Percentiles rank a stretch among this genome's conserved stretches.
phyloP scores from a whole-genome alignment of 495 filamentous ascomycete genomes.

The Daldinia childiae region DNA sequence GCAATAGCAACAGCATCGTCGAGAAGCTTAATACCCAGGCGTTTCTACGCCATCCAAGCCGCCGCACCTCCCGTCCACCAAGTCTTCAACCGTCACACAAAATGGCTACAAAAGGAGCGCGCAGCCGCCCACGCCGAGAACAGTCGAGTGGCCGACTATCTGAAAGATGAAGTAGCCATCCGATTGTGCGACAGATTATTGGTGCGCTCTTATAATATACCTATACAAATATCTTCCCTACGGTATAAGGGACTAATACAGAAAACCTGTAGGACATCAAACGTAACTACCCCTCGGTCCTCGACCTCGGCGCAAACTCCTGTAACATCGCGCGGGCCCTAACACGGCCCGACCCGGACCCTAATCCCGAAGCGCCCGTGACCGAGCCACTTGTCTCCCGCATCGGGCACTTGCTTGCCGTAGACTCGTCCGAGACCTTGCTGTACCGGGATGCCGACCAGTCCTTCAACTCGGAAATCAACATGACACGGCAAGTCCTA shows the following conservation, averaged over 20 bases:
- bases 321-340: constrained; percentile 91
- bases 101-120: constrained; percentile 90
- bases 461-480: constrained; percentile 77
- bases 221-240: no score
- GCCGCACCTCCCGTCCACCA: constrained; percentile 79
- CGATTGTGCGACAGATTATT: constrained; percentile 88
- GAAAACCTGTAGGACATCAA: constrained; percentile 78
- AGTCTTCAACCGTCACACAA: constrained; percentile 88
- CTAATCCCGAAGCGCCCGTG: constrained; percentile 53
- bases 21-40: constrained; percentile 36
- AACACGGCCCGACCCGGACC: constrained; percentile 71
- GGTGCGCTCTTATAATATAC: constrained; percentile 54
- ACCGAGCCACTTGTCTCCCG: constrained; percentile 71
- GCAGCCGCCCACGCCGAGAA: constrained; percentile 73
- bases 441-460: constrained; percentile 83
- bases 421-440: constrained; percentile 79
- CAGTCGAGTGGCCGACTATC: constrained; percentile 85
- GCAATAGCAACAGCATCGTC: neutral
- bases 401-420: constrained; percentile 76
- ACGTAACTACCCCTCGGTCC: constrained; percentile 80
- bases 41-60: constrained; percentile 78
- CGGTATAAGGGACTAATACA: constrained; percentile 4
- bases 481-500: constrained; percentile 76
- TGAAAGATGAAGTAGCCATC: constrained; percentile 88
- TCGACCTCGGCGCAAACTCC: constrained; percentile 94